phyloP scores from a whole-genome alignment of 371 early-diverging fungal genomes.

The Mucor saturninus region DNA sequence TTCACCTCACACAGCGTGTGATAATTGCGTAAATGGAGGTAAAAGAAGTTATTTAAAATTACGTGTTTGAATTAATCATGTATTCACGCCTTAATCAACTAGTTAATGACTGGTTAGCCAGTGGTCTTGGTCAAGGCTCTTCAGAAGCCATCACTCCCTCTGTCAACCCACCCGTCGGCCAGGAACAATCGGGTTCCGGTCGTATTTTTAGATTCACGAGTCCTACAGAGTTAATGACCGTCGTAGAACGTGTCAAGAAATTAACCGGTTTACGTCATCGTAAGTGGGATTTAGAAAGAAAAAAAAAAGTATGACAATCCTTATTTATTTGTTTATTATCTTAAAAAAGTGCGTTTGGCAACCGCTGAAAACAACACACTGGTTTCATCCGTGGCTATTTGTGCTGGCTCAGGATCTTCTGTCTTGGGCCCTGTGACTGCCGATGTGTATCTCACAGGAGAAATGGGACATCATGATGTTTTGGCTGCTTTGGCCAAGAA shows the following conservation, averaged over 20 bases:
- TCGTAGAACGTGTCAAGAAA: slow-evolving; percentile 71
- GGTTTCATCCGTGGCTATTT: slow-evolving; percentile 86
- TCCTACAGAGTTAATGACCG: slow-evolving; percentile 56
- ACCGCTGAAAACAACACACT: slow-evolving; percentile 53
- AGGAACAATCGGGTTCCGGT: slow-evolving; percentile 76
- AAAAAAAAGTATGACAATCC: too few relatives aligned
- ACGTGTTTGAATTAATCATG: background rate
- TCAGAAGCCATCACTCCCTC: slow-evolving; percentile 59
- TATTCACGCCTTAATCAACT: background rate
- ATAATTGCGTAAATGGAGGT: slow-evolving; percentile 84
- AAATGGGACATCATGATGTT: slow-evolving; percentile 93
- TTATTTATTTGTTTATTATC: too few relatives aligned
- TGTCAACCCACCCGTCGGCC: slow-evolving; percentile 63
- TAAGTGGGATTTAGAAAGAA: slow-evolving; percentile 24
- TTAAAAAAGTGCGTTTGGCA: slow-evolving; percentile 72
- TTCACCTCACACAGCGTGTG: slow-evolving; percentile 97
- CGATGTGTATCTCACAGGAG: slow-evolving; percentile 93
- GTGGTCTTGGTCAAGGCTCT: slow-evolving; percentile 64
- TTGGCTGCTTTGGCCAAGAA: slow-evolving; percentile 76
- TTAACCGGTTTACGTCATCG: slow-evolving; percentile 66
- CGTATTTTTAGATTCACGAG: slow-evolving; percentile 69
- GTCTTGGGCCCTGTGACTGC: slow-evolving; percentile 58
- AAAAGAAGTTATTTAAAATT: slow-evolving; percentile 13
- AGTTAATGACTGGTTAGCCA: slow-evolving; percentile 88
- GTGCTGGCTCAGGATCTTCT: slow-evolving; percentile 90